phyloP scores from a whole-genome alignment of 305 asterid genomes.

The Fraxinus paxiana region DNA sequence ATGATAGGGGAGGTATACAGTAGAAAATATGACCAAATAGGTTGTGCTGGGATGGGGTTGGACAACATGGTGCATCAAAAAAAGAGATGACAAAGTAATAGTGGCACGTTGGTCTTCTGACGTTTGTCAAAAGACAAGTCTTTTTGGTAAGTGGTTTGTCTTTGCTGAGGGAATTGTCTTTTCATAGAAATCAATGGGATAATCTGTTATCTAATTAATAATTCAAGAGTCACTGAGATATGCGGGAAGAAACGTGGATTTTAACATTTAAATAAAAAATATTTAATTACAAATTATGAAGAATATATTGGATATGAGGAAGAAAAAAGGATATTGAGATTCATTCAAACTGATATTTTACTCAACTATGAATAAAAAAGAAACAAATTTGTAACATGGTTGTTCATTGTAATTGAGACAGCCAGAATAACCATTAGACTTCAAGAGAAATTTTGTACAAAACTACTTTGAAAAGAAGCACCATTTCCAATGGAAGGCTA shows the following conservation, averaged over 20 bases:
- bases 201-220: not conserved
- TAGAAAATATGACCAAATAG: not conserved
- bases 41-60: not conserved
- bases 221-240: not conserved
- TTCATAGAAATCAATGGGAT: not conserved
- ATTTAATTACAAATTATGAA: not conserved
- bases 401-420: not conserved
- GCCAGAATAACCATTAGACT: not conserved
- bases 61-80: not conserved
- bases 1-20: not conserved
- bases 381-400: not conserved
- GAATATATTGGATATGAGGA: not conserved
- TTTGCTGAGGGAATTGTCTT: not conserved
- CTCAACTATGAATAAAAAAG: not conserved
- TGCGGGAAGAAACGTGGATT: not conserved
- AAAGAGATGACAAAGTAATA: not conserved
- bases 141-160: not conserved
- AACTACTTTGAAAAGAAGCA: not conserved
- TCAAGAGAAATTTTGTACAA: not conserved
- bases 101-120: not conserved
- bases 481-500: not conserved
- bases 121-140: not conserved
- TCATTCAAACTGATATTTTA: not conserved
- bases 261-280: not conserved
- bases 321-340: not conserved